A percentile compares a stretch with the other conserved stretches of the same genome.
Conservation (phyloP, 148 eudicot genomes). For the Chenopodium formosanum region DNA sequence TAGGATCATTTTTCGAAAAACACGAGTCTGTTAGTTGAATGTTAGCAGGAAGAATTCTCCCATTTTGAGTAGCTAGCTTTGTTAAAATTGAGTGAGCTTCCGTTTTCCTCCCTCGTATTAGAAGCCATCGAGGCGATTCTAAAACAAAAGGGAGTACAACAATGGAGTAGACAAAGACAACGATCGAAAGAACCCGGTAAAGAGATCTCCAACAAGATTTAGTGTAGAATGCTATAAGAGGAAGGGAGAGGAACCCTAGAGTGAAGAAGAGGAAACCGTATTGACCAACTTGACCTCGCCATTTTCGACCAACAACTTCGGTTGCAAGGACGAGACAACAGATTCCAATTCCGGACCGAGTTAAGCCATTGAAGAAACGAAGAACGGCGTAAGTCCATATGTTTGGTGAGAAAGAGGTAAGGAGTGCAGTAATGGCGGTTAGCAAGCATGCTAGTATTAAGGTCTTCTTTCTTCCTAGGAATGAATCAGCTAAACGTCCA, state of each 20-base stretch:
- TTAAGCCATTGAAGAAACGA: conserved; percentile 45
- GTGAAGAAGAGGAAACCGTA: conserved; percentile 59
- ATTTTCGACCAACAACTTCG: conserved; percentile 47
- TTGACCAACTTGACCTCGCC: conserved; percentile 55
- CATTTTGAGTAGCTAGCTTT: conserved; percentile 26
- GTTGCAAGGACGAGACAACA: conserved; percentile 50
- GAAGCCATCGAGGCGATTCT: conserved; percentile 65
- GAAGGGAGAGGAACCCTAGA: conserved; percentile 45
- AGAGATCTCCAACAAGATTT: conserved; percentile 44
- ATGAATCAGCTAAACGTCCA: conserved; percentile 47
- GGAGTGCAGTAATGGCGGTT: conserved; percentile 31
- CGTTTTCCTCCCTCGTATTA: conserved; percentile 35
- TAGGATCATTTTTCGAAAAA: neutral
- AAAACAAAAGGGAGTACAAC: conserved; percentile 39
- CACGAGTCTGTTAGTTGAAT: conserved; percentile 16
- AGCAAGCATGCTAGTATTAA: conserved; percentile 45
- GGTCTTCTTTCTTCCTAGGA: conserved; percentile 50
- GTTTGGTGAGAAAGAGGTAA: conserved; percentile 51
- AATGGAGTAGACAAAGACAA: conserved; percentile 35
- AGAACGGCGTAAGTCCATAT: conserved; percentile 41
- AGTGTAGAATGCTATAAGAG: conserved; percentile 42
- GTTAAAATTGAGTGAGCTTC: conserved; percentile 37
- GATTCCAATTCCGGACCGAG: conserved; percentile 49
- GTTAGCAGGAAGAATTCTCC: conserved; percentile 18
- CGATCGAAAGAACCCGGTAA: conserved; percentile 30